A percentile compares a stretch with the other conserved stretches of the same genome.
Evolutionary conservation across 177 flowering plant genomes (phyloP).

Genomic region (Vitis hybrid): DNA sequence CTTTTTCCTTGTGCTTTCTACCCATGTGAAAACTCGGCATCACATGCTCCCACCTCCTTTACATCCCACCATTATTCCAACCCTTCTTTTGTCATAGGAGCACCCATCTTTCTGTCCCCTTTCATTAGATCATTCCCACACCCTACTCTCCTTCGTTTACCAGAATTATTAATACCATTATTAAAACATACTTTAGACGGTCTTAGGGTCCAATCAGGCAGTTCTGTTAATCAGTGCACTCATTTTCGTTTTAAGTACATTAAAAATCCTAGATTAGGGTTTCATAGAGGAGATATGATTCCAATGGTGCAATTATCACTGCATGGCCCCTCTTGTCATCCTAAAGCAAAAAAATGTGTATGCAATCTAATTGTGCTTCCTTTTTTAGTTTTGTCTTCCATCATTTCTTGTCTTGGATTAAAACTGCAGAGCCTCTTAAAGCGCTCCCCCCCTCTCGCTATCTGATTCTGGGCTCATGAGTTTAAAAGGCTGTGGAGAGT

Average conservation of each 20-base stretch:
- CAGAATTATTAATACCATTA: conserved; percentile 22
- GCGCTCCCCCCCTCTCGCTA: conserved; percentile 4
- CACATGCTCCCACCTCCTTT: conserved; percentile 48
- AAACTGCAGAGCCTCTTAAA: conserved; percentile 16
- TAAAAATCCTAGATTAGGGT: conserved; percentile 1
- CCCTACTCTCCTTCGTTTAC: background rate
- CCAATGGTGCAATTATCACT: conserved; percentile 29
- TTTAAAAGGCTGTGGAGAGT: background rate
- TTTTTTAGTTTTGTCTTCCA: conserved; percentile 28
- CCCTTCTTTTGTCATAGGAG: conserved; percentile 17
- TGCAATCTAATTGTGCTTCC: conserved; percentile 19
- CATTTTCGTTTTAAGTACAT: conserved; percentile 12
- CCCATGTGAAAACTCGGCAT: conserved; percentile 40
- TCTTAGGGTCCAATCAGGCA: conserved; percentile 16
- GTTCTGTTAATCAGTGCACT: conserved; percentile 28
- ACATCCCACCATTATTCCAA: conserved; percentile 31
- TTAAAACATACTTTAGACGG: conserved; percentile 11
- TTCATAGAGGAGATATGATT: conserved; percentile 22
- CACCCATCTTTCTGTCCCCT: conserved; percentile 26
- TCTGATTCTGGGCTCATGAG: background rate
- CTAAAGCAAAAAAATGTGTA: conserved; percentile 7
- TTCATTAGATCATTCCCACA: conserved; percentile 24
- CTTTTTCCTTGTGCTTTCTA: conserved; percentile 17
- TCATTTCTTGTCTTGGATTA: conserved; percentile 34
- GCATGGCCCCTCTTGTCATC: conserved; percentile 22